A percentile compares a stretch with the other conserved stretches of the same genome.
phyloP scores from a whole-genome alignment of 2,329 filamentous ascomycete genomes.

The Phyllosticta ampelicida region DNA sequence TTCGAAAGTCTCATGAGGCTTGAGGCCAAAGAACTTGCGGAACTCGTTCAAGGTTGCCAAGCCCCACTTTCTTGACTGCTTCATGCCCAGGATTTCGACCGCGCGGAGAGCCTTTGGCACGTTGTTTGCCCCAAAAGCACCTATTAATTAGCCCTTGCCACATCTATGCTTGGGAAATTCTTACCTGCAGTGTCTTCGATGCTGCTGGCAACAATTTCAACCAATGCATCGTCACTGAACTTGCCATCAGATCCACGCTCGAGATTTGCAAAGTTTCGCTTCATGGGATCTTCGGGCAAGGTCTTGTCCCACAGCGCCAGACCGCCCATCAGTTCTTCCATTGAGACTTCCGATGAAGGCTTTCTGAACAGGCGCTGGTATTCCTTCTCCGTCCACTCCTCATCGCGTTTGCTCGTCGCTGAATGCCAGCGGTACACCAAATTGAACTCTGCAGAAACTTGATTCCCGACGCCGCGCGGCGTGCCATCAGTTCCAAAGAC shows the following conservation, averaged over 20 bases:
- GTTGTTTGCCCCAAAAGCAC: conserved; percentile 48
- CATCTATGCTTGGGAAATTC: background rate
- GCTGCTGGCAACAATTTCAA: conserved; percentile 52
- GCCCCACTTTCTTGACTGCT: conserved; percentile 67
- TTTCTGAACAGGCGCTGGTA: conserved; percentile 28
- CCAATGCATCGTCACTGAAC: conserved; percentile 66
- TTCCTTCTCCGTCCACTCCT: conserved; percentile 59
- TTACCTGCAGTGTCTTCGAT: conserved; percentile 48
- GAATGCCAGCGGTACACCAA: conserved; percentile 81
- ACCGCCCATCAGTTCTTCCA: conserved; percentile 49
- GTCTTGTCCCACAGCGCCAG: conserved; percentile 50
- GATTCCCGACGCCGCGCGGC: conserved; percentile 65
- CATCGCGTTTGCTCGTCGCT: conserved; percentile 61
- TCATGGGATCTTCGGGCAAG: conserved; percentile 52
- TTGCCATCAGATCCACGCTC: conserved; percentile 53
- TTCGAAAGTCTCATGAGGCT: conserved; percentile 65
- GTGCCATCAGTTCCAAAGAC: conserved; percentile 44
- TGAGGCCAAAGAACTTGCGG: conserved; percentile 68
- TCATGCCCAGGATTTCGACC: conserved; percentile 68
- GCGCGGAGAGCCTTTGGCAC: conserved; percentile 62
- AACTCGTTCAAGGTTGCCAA: conserved; percentile 74
- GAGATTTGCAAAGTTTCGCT: conserved; percentile 58
- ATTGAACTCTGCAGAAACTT: conserved; percentile 79
- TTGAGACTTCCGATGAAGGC: conserved; percentile 42
- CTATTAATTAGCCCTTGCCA: background rate